Conservation (phyloP, 2,329 filamentous ascomycete species). For the Aspergillus sp. region DNA sequence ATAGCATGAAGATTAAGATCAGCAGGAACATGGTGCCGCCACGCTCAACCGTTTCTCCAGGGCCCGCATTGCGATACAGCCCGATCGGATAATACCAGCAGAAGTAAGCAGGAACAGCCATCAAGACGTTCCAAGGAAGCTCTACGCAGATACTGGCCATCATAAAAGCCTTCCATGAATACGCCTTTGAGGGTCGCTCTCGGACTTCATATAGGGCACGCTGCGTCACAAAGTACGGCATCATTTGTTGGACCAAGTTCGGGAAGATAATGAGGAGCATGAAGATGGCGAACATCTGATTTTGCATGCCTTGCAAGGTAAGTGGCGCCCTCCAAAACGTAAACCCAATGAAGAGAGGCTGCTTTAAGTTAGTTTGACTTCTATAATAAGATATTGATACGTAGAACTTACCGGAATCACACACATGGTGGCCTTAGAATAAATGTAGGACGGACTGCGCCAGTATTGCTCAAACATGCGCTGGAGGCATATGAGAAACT, state of each 20-base stretch:
- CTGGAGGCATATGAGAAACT: slow-evolving; percentile 65
- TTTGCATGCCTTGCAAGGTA: slow-evolving; percentile 77
- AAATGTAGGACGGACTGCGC: slow-evolving; percentile 84
- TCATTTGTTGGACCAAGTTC: slow-evolving; percentile 48
- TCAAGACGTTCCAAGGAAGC: slow-evolving; percentile 62
- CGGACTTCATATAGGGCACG: slow-evolving; percentile 58
- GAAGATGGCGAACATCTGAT: slow-evolving; percentile 87
- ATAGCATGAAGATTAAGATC: slow-evolving; percentile 66
- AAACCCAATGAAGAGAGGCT: slow-evolving; percentile 76
- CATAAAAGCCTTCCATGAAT: slow-evolving; percentile 71
- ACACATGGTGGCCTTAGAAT: slow-evolving; percentile 72
- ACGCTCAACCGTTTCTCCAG: slow-evolving; percentile 45
- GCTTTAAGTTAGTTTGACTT: slow-evolving; percentile 23
- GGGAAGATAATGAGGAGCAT: slow-evolving; percentile 78
- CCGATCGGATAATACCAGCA: slow-evolving; percentile 66
- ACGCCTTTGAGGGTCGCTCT: slow-evolving; percentile 63
- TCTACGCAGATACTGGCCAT: slow-evolving; percentile 68
- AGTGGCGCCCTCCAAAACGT: slow-evolving; percentile 73
- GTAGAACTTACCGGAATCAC: slow-evolving; percentile 61
- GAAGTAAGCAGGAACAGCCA: slow-evolving; percentile 58
- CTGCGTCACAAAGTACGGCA: slow-evolving; percentile 57
- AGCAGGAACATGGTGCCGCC: slow-evolving; percentile 65
- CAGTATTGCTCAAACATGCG: slow-evolving; percentile 89
- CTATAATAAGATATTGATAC: slow-evolving; percentile 40
- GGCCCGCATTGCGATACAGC: slow-evolving; percentile 40